Evolutionary conservation across 1,139 yeast genomes (phyloP).

Genomic region (Blastobotrys aristatus): DNA sequence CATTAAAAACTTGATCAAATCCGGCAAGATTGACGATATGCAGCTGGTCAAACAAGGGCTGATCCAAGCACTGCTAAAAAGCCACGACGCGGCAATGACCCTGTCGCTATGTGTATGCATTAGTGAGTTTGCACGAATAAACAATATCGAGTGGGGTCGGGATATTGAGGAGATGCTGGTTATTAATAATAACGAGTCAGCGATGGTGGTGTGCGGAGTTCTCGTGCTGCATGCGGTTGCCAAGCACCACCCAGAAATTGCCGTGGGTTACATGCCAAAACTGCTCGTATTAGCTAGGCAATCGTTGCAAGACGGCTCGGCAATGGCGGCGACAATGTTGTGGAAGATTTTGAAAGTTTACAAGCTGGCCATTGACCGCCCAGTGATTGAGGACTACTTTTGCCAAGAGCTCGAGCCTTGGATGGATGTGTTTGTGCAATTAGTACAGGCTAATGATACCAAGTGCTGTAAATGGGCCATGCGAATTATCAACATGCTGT

Average conservation of each 20-base stretch:
- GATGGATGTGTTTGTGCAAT: conserved; percentile 16
- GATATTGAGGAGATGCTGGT: conserved; percentile 12
- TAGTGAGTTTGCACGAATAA: neutral
- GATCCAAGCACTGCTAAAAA: conserved; percentile 9
- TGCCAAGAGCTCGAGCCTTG: conserved; percentile 9
- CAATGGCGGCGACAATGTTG: conserved; percentile 15
- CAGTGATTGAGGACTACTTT: conserved; percentile 3
- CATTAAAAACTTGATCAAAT: conserved; percentile 15
- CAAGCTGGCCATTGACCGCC: conserved; percentile 15
- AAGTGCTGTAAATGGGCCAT: conserved; percentile 22
- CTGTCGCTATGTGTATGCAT: conserved; percentile 6
- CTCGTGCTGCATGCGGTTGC: conserved; percentile 16
- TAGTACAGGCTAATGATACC: conserved; percentile 8
- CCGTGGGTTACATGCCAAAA: conserved; percentile 15
- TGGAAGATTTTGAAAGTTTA: conserved; percentile 20
- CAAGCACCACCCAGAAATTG: conserved; percentile 2
- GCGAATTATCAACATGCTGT: conserved; percentile 16
- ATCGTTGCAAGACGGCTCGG: conserved; percentile 7
- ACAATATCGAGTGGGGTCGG: conserved; percentile 2
- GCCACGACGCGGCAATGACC: conserved; percentile 7
- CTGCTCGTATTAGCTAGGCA: conserved; percentile 14
- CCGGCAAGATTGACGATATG: neutral
- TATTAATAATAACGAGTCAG: conserved; percentile 11
- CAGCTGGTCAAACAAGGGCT: conserved; percentile 11
- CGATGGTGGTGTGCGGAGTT: conserved; percentile 16